These are phyloP conservation scores for Symbiodinium natans DNA, from an alignment of 73 alveolate species.

Conservation along the genomic window DNA sequence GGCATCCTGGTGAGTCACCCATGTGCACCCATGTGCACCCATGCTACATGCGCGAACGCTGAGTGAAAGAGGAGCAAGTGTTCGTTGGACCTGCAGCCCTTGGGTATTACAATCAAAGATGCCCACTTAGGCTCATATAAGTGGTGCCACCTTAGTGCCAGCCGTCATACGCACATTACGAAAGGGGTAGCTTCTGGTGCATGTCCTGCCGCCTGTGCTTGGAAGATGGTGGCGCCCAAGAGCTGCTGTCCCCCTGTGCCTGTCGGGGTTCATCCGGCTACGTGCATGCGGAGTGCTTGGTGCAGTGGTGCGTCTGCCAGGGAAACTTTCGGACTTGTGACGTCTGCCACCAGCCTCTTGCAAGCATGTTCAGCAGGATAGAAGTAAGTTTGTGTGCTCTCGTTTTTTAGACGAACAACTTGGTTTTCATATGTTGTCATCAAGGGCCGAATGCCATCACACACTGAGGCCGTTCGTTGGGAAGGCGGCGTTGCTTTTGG, in stretches of 20 bases:
- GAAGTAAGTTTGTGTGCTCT: too few species aligned
- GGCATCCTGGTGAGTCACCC: not conserved
- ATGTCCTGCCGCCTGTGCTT: conserved; percentile 74
- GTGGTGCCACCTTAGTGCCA: too few species aligned
- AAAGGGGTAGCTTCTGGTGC: too few species aligned
- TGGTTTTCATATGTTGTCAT: not conserved
- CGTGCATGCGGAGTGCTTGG: conserved; percentile 81
- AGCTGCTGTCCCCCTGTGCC: conserved; percentile 56
- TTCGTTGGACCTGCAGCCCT: not conserved
- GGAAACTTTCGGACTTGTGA: conserved; percentile 15
- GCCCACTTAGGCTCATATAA: not conserved
- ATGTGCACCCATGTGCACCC: not conserved
- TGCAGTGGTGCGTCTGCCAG: conserved; percentile 43
- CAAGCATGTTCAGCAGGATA: not conserved
- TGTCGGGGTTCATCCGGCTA: conserved; percentile 64
- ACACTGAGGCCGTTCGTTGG: conserved; percentile 43
- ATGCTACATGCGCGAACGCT: not conserved
- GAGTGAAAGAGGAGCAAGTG: not conserved
- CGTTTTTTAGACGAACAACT: not conserved
- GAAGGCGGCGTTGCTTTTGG: conserved; percentile 36
- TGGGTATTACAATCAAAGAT: not conserved
- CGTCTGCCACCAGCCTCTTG: conserved; percentile 53
- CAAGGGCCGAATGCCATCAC: not conserved
- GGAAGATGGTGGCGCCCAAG: not conserved
- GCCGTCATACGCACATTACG: too few species aligned